phyloP scores from a whole-genome alignment of 2,329 filamentous ascomycete genomes.

The Orbilia quercus region DNA sequence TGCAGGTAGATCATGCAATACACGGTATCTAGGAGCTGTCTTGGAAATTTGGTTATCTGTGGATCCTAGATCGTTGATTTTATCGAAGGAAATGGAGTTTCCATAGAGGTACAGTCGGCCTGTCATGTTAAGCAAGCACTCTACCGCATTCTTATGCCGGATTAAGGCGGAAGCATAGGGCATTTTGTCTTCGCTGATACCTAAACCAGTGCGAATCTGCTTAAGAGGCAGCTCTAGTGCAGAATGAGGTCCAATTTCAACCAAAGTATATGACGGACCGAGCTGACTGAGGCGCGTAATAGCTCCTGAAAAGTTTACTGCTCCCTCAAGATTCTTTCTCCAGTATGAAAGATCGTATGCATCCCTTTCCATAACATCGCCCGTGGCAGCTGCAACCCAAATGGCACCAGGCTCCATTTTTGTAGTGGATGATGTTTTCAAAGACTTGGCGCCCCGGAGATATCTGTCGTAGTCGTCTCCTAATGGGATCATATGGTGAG shows the following conservation, averaged over 20 bases:
- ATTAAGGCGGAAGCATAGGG: slow-evolving; percentile 52
- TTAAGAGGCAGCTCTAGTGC: slow-evolving; percentile 56
- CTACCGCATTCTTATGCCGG: slow-evolving; percentile 53
- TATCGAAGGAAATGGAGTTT: slow-evolving; percentile 32
- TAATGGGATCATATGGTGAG: slow-evolving; percentile 62
- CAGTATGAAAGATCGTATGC: slow-evolving; percentile 59
- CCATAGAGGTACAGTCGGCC: slow-evolving; percentile 17
- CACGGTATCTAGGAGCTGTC: slow-evolving; percentile 10
- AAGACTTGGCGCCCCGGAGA: slow-evolving; percentile 52
- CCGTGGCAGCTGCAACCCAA: slow-evolving; percentile 58
- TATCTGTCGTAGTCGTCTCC: slow-evolving; percentile 4
- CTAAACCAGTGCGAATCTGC: slow-evolving; percentile 21
- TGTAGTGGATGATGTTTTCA: slow-evolving; percentile 40
- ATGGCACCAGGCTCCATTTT: slow-evolving; percentile 55
- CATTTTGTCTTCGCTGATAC: slow-evolving; percentile 12
- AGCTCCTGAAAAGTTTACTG: slow-evolving; percentile 63
- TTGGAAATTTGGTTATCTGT: not conserved
- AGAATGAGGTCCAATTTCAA: slow-evolving; percentile 58
- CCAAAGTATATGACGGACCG: slow-evolving; percentile 10
- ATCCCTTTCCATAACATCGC: slow-evolving; percentile 53
- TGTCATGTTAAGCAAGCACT: slow-evolving; percentile 29
- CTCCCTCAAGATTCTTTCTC: slow-evolving; percentile 62
- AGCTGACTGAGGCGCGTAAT: slow-evolving; percentile 54
- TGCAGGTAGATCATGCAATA: slow-evolving; percentile 20
- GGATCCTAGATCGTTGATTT: slow-evolving; percentile 21